Conservation (phyloP, 2,329 filamentous ascomycete genomes). For the Monosporascus sp. region DNA sequence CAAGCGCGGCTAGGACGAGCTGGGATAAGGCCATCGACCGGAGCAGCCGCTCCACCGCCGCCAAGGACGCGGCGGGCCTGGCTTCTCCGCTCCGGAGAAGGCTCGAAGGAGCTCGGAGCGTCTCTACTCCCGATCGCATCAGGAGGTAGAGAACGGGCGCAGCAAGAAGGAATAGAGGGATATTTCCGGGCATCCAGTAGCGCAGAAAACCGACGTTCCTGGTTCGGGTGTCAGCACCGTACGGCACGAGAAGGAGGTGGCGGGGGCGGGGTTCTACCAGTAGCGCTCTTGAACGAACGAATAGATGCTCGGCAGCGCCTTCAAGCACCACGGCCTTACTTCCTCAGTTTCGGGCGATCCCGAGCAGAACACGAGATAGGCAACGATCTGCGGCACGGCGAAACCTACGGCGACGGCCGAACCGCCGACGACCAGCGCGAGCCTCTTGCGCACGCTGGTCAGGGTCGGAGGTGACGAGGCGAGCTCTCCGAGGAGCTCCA, state of each 20-base stretch:
- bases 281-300: constrained; percentile 84
- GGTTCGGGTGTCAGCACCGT: constrained; percentile 14
- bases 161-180: constrained; percentile 83
- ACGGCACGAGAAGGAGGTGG: constrained; percentile 3
- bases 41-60: constrained; percentile 28
- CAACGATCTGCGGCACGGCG: constrained; percentile 65
- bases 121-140: constrained; percentile 50
- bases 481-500: constrained; percentile 36
- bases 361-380: constrained; percentile 67
- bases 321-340: constrained; percentile 68
- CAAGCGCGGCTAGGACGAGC: constrained; percentile 62
- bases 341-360: constrained; percentile 21
- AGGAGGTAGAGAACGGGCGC: constrained; percentile 69
- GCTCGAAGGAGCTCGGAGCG: constrained; percentile 18
- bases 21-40: constrained; percentile 66
- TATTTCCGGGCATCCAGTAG: constrained; percentile 85
- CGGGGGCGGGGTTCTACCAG: constrained; percentile 56
- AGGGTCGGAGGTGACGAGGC: constrained; percentile 25
- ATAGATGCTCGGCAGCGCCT: constrained; percentile 78
- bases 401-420: constrained; percentile 62
- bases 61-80: neutral
- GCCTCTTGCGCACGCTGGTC: constrained; percentile 44
- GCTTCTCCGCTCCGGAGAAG: neutral
- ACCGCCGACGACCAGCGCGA: constrained; percentile 61
- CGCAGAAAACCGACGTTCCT: constrained; percentile 84